Evolutionary conservation across 1,284 basidiomycete genomes (phyloP).

Genomic region (Pseudozyma thailandica): DNA sequence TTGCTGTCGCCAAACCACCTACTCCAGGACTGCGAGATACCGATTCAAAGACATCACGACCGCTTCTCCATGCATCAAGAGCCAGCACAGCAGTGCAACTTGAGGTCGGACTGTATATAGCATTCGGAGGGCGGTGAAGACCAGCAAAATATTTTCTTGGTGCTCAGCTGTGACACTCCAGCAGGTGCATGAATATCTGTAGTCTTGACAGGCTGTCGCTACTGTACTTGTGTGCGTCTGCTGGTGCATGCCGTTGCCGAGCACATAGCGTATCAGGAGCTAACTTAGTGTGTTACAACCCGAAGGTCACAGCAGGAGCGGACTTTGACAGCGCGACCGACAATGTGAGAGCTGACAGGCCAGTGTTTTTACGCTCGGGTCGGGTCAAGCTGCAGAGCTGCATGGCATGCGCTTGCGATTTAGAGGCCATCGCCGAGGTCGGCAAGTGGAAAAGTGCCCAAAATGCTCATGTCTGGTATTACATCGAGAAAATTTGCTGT

Average conservation of each 20-base stretch:
- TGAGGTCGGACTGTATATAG: too few species aligned
- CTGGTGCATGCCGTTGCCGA: slow-evolving; percentile 5
- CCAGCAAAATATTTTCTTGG: too few species aligned
- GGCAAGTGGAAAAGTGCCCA: slow-evolving; percentile 6
- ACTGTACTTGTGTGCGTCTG: background rate
- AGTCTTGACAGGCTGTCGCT: background rate
- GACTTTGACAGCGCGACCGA: slow-evolving; percentile 15
- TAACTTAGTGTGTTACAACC: background rate
- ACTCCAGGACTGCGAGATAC: too few species aligned
- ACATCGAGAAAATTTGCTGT: too few species aligned
- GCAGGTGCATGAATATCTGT: background rate
- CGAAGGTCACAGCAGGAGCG: background rate
- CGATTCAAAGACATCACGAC: too few species aligned
- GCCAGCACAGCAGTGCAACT: too few species aligned
- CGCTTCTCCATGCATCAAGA: too few species aligned
- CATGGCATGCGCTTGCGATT: slow-evolving; percentile 13
- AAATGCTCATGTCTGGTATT: background rate
- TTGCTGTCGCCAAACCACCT: background rate
- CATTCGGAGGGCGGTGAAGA: too few species aligned
- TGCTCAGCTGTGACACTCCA: slow-evolving; percentile 5
- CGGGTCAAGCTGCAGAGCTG: slow-evolving; percentile 15
- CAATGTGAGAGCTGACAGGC: background rate
- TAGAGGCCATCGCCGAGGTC: slow-evolving; percentile 10
- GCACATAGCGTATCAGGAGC: background rate
- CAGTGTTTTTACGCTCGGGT: slow-evolving; percentile 1